Evolutionary conservation across 768 basidiomycete genomes (phyloP), one percentile per base, ranked within the genome.

Genomic region (Exidia glandulosa): DNA sequence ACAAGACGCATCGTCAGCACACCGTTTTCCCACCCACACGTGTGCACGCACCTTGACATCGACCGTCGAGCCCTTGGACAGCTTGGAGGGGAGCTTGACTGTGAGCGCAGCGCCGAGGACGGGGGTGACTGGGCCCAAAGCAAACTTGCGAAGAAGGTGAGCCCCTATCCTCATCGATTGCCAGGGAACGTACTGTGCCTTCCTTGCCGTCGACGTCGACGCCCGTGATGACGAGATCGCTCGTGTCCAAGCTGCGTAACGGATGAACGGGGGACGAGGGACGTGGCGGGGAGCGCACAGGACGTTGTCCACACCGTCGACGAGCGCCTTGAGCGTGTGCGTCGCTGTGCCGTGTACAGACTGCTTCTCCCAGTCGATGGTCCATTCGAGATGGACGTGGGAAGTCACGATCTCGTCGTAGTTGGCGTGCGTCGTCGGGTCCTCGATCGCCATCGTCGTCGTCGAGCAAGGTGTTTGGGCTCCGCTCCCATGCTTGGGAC

Each of bases 371-470:
- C 92, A 96, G 72, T 96, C 85, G 63, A 96, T 73, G 0, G 66
- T 73, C 93, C 92, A 95, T 63, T 88, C 79, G 57, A 96, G 81
- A 25, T 79, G 72, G 16, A 93, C 73, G 68, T 90, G 83, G 36
- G 81, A 77, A 1, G 88, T 84, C 2, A 75, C 70, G 63, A 94
- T 78, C 54, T 85, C 73, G 3, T 73, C 70, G 71, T 89, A 91
- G 74, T 96, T 96, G 27, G 90, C 81, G 67, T 92, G 87, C 0
- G 87, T 86, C 0, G 89, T 83, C 23, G 84, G 85, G 67, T 90
- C 87, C 29, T 64, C 50, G 50, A 31, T 31, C 25, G 25, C 50
- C 50, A 54, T 54, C 25, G 50, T 19, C n/a, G n/a, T n/a, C n/a
- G n/a, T n/a, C n/a, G n/a, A n/a, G n/a, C n/a, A n/a, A n/a, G n/a